Evolutionary conservation across 306 rosid genomes (phyloP), one percentile per base, ranked within the genome.

Genomic region (Canavalia ensiformis): DNA sequence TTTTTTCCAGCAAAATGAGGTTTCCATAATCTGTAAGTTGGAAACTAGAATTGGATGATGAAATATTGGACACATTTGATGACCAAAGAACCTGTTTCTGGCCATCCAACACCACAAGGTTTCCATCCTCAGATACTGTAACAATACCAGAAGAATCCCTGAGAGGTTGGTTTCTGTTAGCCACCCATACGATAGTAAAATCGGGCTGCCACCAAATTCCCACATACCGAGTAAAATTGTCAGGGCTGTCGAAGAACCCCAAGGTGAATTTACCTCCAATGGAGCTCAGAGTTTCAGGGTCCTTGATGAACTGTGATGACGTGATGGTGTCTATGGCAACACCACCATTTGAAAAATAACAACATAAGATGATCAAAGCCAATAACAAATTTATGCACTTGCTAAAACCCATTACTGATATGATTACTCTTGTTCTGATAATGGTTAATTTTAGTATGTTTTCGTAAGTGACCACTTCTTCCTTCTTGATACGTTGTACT

Each of bases 21-120:
- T 57, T 86, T 4, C 91, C 90, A 0, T 59, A 76, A 50, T 90
- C 91, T 28, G 37, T 65, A 47, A 90, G 75, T 31, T 71, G 0
- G 72, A 1, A 69, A 83, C 2, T 84, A 12, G 86, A 47, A 64
- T 84, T 86, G 5, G 31, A 6, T 10, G 33, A 8, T 4, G 41
- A 1, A 5, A 37, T 37, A 37, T 63, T 82, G 41, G 82, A 3
- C 2, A 86, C 68, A 44, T 62, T 81, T 5, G 91, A 42, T 57
- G 89, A 86, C 91, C 94, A 86, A 28, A 82, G 0, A 0, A 58
- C 47, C 9, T 0, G 1, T 35, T 86, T 80, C 8, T 74, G 47
- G 8, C 77, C 76, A 50, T 90, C 60, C 45, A 86, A 49, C 0
- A 81, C 55, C 1, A 75, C 76, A 31, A 84, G 79, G 39, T 84